Evolutionary conservation across 176 grass and related monocot genomes (phyloP).

Genomic region (Triticum dicoccoides): DNA sequence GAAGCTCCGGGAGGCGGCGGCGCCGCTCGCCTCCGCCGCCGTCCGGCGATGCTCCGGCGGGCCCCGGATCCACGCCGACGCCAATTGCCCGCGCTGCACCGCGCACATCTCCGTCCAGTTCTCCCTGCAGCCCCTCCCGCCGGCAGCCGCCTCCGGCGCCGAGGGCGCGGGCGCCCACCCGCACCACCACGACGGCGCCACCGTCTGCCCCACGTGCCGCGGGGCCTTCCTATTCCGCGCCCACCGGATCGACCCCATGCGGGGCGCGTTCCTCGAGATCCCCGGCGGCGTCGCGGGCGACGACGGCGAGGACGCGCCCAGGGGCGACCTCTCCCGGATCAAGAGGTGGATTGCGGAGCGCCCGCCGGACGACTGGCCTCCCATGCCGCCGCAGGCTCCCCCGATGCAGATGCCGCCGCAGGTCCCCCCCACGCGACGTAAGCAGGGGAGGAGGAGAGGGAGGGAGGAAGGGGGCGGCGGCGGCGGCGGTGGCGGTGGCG

Average conservation of each 20-base stretch:
- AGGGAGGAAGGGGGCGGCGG: conserved; percentile 55
- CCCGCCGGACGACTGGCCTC: conserved; percentile 47
- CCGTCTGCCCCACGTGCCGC: conserved; percentile 58
- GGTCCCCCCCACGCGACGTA: conserved; percentile 22
- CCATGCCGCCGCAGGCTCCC: conserved; percentile 38
- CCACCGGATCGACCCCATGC: conserved; percentile 63
- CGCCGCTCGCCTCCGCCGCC: conserved; percentile 20
- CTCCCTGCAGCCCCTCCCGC: conserved; percentile 34
- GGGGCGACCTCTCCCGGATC: conserved; percentile 37
- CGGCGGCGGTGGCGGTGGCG: background rate
- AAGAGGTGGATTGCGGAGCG: conserved; percentile 45
- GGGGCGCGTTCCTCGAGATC: conserved; percentile 75
- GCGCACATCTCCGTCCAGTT: conserved; percentile 57
- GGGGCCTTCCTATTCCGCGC: conserved; percentile 60
- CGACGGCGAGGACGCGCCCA: background rate
- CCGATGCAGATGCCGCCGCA: conserved; percentile 41
- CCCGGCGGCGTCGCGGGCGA: conserved; percentile 22
- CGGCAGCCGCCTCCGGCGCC: background rate
- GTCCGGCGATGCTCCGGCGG: conserved; percentile 35
- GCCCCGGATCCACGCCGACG: conserved; percentile 53
- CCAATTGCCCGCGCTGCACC: conserved; percentile 65
- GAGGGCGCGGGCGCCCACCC: background rate
- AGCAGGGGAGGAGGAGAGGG: conserved; percentile 28
- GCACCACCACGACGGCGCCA: conserved; percentile 38
- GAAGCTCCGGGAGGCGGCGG: conserved; percentile 45